Base-by-base conservation (phyloP, 306 rosid genomes). In the Hippophae gyantsensis region DNA sequence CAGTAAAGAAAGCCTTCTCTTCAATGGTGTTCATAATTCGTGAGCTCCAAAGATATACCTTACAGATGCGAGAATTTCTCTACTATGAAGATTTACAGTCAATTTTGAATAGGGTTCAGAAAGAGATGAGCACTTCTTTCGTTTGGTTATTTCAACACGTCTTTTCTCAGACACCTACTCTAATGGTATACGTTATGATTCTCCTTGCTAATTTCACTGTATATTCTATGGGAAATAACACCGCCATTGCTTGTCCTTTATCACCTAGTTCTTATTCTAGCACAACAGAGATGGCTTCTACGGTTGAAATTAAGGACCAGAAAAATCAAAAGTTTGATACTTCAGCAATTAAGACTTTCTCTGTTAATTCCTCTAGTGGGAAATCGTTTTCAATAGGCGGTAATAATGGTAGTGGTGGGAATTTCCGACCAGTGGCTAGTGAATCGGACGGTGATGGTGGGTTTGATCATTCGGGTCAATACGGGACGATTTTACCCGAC, bases 131-230 rank as follows among this genome's bases (percentile, higher is more conserved):
- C 48, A 94, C 97, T 8, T 93, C 99, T 0, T 93, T 93, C 14
- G 99, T 93, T 1, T 93, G 99, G 99, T 63, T 93, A 1, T 93
- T 93, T 42, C 97, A 89, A 49, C 99, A 86, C 60, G 86, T 93
- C 6, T 89, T 93, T 60, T 93, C 99, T 18, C 95, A 75, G 13
- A 93, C 99, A 0, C 99, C 99, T 1, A 89, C 94, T 0, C 74
- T 93, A 6, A 93, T 93, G 99, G 80, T 93, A 23, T 89, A 86
- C 56, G 80, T 93, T 3, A 93, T 93, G 99, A 84, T 93, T 6
- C 77, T 93, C 5, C 61, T 93, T 0, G 99, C 99, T 0, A 93
- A 93, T 60, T 93, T 93, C 69, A 86, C 95, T 0, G 99, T 93
- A 7, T 60, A 76, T 43, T 93, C 99, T 2, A 70, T 93, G 80